phyloP scores from a whole-genome alignment of 257 asterid species.

The Sherardia arvensis region DNA sequence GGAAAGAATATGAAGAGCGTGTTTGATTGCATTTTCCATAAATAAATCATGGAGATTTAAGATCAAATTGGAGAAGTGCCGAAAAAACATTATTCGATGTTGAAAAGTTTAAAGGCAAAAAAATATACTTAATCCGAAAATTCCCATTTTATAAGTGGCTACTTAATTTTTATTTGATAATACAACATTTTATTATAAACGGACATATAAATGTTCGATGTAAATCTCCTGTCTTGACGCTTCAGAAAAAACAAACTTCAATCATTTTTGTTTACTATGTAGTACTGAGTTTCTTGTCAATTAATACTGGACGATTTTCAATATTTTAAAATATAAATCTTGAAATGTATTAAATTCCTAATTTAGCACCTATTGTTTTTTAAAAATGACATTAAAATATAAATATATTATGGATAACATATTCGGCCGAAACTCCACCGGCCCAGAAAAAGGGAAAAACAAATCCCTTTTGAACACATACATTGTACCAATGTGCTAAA shows the following conservation, averaged over 20 bases:
- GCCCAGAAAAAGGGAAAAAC: not conserved
- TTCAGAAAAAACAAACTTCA: too few relatives aligned
- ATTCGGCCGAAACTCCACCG: not conserved
- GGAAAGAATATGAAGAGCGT: not conserved
- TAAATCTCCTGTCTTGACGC: too few relatives aligned
- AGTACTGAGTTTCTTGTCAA: too few relatives aligned
- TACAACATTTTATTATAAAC: too few relatives aligned
- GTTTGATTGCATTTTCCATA: not conserved
- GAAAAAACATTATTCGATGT: not conserved
- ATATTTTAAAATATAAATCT: too few relatives aligned
- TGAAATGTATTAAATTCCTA: too few relatives aligned
- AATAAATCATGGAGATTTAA: not conserved
- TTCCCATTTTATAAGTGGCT: too few relatives aligned
- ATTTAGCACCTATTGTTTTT: too few relatives aligned
- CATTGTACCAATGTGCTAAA: constrained; percentile 19
- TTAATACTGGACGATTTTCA: too few relatives aligned
- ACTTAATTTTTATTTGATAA: too few relatives aligned
- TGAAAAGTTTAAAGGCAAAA: not conserved
- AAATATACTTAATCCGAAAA: not conserved
- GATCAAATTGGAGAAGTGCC: not conserved
- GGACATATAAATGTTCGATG: too few relatives aligned
- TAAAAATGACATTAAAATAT: not conserved
- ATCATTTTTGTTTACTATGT: too few relatives aligned
- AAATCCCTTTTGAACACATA: constrained; percentile 4
- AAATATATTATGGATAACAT: not conserved